Base-by-base conservation (phyloP, 75 land plant species). In the Selaginella tamariscina region DNA sequence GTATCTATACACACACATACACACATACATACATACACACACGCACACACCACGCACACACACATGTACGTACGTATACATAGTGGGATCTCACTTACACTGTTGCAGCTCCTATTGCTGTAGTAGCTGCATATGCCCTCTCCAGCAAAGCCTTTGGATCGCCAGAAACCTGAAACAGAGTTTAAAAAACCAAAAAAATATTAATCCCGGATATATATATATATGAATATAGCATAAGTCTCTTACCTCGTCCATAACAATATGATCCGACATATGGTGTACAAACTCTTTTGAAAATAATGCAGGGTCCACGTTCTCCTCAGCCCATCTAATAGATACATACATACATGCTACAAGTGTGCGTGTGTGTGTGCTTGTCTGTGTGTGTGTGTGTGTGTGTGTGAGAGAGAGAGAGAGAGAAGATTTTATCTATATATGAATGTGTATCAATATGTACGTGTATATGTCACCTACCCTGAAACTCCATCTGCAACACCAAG, bases 401-500 rank as follows among this genome's bases (percentile, higher is more conserved):
- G 59, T 24, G 59, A 56, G 9, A 11, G 59, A 1, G 9, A 56
- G 9, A 56, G 9, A n/a, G n/a, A n/a, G n/a, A n/a, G n/a, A n/a
- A n/a, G n/a, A n/a, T n/a, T n/a, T n/a, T n/a, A n/a, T n/a, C n/a
- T n/a, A n/a, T n/a, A n/a, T n/a, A 28, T 9, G 62, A n/a, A 59
- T 8, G n/a, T 2, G 26, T 59, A 59, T 2, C 18, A 59, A 59
- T 9, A 8, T 5, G 62, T 59, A 59, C 62, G n/a, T 59, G 62
- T 5, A 59, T 8, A 26, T 59, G 5, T 59, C 23, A 23, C 84
- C 63, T 73, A 89, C 98, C 98, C 98, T 31, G 91, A 87, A 60
- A 93, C 98, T 49, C 98, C 98, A 82, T 93, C 98, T 56, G 98
- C 95, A 59, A 93, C 74, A n/a, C 84, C 95, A 76, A 93, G 66